Evolutionary conservation across 192 early-diverging fungal genomes (phyloP), one percentile per base, ranked within the genome.

Genomic region (Phlyctochytrium arcticum): DNA sequence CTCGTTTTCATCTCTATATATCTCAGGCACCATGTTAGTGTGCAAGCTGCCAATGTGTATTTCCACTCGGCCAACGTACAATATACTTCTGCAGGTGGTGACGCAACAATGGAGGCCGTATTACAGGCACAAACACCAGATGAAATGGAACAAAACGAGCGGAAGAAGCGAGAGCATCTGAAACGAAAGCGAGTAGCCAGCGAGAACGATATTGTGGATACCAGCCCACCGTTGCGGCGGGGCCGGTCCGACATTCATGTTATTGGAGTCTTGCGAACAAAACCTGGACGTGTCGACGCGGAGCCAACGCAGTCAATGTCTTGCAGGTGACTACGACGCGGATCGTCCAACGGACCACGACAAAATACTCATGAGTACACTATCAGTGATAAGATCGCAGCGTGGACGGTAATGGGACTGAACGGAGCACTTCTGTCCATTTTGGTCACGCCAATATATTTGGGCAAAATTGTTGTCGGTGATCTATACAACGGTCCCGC

Each of bases 301-400:
- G 89, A 91, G 26, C 82, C 84, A 35, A 86, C 84, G 10, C 21
- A 80, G 19, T 87, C 75, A 53, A 90, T 91, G 89, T 89, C 87
- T 5, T 90, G 89, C 72, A 85, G 81, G 82, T 60, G n/a, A n/a
- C n/a, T n/a, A n/a, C n/a, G n/a, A n/a, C n/a, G n/a, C n/a, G n/a
- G n/a, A n/a, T n/a, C n/a, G n/a, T n/a, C n/a, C n/a, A n/a, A n/a
- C n/a, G n/a, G n/a, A n/a, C n/a, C n/a, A n/a, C n/a, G n/a, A n/a
- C n/a, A n/a, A n/a, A n/a, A n/a, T n/a, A n/a, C n/a, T n/a, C n/a
- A n/a, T n/a, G n/a, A n/a, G n/a, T n/a, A n/a, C n/a, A n/a, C n/a
- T n/a, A n/a, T n/a, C 67, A 92, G 90, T 67, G 95, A 98, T 77
- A 98, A 98, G 70, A 81, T 98, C 12, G 89, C 91, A 0, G 83